Base-by-base conservation (phyloP, 169 alveolate genomes). In the Cardiosporidium cionae region DNA sequence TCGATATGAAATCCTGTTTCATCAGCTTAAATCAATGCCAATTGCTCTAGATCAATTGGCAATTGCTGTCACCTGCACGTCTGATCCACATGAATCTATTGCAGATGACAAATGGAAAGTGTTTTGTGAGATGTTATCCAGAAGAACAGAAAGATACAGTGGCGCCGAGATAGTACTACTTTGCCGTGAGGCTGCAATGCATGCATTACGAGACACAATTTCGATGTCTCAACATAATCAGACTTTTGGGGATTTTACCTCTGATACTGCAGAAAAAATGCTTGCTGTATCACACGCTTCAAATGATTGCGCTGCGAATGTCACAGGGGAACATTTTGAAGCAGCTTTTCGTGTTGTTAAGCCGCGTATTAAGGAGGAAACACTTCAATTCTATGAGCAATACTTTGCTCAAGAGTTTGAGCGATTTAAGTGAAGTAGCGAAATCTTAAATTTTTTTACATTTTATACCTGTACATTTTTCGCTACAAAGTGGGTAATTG, bases 91-190 rank as follows among this genome's bases (percentile, higher is more conserved):
- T 22, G 74, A 22, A 25, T 7, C 23, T 27, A 9, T 5, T 27
- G 94, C 91, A 32, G 80, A 91, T 77, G 83, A 89, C 86, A 94
- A 87, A 80, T 74, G 89, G 54, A 97, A 87, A 79, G 95, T 73
- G 27, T 94, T 86, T 77, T 86, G 92, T 33, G 93, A 83, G 63
- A 90, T 83, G 34, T 79, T 96, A 29, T 98, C 98, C 2, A 85
- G 86, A 65, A 85, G 83, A 33, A 96, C 99, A 25, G 94, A 93
- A 52, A 98, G 98, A 68, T 95, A 89, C 76, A 96, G 96, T 73
- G 98, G 98, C 25, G 98, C 98, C 0, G 98, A 92, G 74, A 79
- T 94, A 7, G 94, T 89, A 25, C 77, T 84, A 74, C 70, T 94
- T 4, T 94, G 98, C 65, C 87, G 93, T 29, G 98, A 94, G 74